Conservation (phyloP, 2,329 filamentous ascomycete species). For the Xylariaceae sp. region DNA sequence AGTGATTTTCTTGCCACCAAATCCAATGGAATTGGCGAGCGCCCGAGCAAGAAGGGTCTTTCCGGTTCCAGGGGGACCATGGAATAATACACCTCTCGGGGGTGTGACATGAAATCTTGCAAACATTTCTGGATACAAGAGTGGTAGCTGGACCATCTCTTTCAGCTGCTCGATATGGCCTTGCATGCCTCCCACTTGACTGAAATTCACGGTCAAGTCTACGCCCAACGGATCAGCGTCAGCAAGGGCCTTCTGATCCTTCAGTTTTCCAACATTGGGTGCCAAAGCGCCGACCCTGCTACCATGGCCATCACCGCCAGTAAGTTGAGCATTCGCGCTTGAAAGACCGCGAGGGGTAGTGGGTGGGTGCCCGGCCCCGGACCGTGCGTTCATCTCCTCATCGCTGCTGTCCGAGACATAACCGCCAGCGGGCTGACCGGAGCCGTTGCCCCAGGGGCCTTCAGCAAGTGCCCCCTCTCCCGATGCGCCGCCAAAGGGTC, state of each 20-base stretch:
- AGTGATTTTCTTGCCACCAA: conserved; percentile 88
- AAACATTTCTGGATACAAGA: conserved; percentile 95
- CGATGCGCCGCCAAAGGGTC: conserved; percentile 85
- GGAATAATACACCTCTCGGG: conserved; percentile 91
- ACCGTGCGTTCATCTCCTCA: conserved; percentile 74
- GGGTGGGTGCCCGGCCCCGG: conserved; percentile 52
- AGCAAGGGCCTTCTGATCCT: conserved; percentile 85
- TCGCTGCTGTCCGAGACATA: conserved; percentile 96
- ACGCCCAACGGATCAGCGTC: conserved; percentile 95
- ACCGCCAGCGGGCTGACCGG: conserved; percentile 57
- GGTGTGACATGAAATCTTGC: conserved; percentile 88
- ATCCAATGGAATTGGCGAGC: conserved; percentile 84
- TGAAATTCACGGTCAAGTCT: conserved; percentile 88
- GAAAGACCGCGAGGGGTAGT: conserved; percentile 47
- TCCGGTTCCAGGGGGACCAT: conserved; percentile 94
- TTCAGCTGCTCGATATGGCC: conserved; percentile 96
- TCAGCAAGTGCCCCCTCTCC: conserved; percentile 69
- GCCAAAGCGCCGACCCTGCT: conserved; percentile 45
- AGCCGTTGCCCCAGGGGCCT: conserved; percentile 70
- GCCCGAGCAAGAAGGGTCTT: conserved; percentile 96
- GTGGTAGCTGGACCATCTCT: conserved; percentile 94
- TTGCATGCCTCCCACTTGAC: conserved; percentile 87
- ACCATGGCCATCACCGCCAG: conserved; percentile 40
- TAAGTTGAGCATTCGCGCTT: conserved; percentile 36
- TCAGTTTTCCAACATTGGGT: conserved; percentile 88